These are phyloP conservation scores for Phytophthora cryptogea DNA, from an alignment of 352 stramenopile genomes.

Conservation along the genomic window DNA sequence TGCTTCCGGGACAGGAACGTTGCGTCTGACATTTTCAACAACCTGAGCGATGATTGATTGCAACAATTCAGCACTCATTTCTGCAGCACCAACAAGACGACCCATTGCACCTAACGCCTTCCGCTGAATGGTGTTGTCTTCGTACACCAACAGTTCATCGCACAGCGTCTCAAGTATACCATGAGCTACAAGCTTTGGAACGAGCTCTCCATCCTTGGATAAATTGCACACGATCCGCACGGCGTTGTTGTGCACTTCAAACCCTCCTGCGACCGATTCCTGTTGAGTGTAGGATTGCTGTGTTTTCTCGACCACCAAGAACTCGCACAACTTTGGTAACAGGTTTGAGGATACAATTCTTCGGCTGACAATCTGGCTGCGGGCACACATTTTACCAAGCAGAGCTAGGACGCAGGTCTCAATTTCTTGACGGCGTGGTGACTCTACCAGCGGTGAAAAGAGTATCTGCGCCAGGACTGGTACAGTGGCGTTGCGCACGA, in stretches of 20 bases:
- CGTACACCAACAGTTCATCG: constrained; percentile 40
- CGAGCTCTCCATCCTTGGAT: constrained; percentile 66
- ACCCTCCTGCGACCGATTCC: constrained; percentile 2
- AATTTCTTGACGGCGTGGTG: constrained; percentile 33
- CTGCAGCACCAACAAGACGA: constrained; percentile 28
- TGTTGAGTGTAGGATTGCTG: constrained; percentile 17
- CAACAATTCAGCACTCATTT: constrained; percentile 16
- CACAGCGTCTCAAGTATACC: constrained; percentile 52
- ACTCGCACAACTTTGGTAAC: constrained; percentile 55
- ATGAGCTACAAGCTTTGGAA: constrained; percentile 61
- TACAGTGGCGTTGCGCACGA: constrained; percentile 75
- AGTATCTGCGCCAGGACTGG: constrained; percentile 78
- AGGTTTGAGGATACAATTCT: constrained; percentile 71
- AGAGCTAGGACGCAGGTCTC: constrained; percentile 46
- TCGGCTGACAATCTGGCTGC: constrained; percentile 50
- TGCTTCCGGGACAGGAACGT: constrained; percentile 35
- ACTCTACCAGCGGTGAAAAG: constrained; percentile 48
- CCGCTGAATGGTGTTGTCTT: constrained; percentile 41
- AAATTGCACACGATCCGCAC: constrained; percentile 60
- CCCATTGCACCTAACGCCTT: constrained; percentile 51
- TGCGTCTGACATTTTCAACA: constrained; percentile 43
- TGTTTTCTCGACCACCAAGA: constrained; percentile 29
- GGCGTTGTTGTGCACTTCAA: constrained; percentile 50
- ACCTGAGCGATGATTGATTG: constrained; percentile 24
- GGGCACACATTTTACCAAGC: constrained; percentile 55